A percentile compares a stretch with the other conserved stretches of the same genome.
Evolutionary conservation across 805 yeast species (phyloP).

Genomic region (Grigorovia transvaalensis): DNA sequence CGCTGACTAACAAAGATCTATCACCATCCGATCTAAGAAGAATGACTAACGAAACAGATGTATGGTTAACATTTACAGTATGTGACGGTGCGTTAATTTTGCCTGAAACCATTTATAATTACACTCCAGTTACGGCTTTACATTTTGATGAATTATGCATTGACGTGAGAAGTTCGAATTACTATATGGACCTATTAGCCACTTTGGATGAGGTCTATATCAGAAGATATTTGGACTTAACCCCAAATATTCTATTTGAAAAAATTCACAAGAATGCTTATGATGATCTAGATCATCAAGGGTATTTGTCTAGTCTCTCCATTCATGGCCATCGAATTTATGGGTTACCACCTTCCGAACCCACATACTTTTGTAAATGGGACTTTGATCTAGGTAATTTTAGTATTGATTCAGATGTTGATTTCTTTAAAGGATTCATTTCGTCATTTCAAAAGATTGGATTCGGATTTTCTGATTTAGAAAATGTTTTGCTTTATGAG

Average conservation of each 20-base stretch:
- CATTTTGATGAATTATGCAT: conserved; percentile 57
- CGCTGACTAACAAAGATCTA: not conserved
- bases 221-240: conserved; percentile 9
- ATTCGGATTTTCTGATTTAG: conserved; percentile 61
- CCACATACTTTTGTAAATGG: conserved; percentile 88
- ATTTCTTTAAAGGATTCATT: conserved; percentile 35
- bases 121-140: conserved; percentile 49
- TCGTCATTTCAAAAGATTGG: conserved; percentile 39
- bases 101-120: conserved; percentile 64
- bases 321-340: conserved; percentile 87
- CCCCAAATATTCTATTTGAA: conserved; percentile 15
- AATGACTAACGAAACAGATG: conserved; percentile 65
- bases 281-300: conserved; percentile 8
- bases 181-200: conserved; percentile 86
- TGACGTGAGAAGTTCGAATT: conserved; percentile 80
- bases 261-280: conserved; percentile 24
- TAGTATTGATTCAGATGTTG: conserved; percentile 39
- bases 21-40: conserved; percentile 28
- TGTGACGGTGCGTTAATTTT: conserved; percentile 59
- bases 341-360: conserved; percentile 83
- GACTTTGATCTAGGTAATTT: conserved; percentile 61
- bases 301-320: conserved; percentile 36
- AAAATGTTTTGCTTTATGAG: conserved; percentile 56
- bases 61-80: conserved; percentile 60
- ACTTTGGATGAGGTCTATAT: conserved; percentile 28